Conservation (phyloP, 148 eudicot species). For the Talinum fruticosum region DNA sequence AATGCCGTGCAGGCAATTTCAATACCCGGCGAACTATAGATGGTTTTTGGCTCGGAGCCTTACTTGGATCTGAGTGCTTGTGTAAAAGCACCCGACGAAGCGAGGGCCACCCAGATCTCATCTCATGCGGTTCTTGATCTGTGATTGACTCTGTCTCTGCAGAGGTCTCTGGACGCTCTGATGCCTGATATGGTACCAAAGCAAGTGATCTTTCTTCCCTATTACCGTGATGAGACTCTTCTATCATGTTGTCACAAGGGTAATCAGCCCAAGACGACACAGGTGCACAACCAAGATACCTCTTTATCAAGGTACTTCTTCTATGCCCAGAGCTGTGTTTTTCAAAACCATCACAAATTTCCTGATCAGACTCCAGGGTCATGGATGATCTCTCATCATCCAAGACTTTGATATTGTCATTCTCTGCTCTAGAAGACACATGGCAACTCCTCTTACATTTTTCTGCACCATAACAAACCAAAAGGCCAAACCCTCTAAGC, state of each 20-base stretch:
- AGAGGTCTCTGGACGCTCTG: conserved; percentile 40
- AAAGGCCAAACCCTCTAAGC: conserved; percentile 15
- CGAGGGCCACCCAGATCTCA: conserved; percentile 59
- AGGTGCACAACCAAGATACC: conserved; percentile 40
- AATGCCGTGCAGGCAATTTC: conserved; percentile 26
- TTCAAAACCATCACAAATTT: conserved; percentile 20
- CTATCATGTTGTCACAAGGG: conserved; percentile 27
- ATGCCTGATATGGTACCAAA: conserved; percentile 54
- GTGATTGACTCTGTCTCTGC: conserved; percentile 23
- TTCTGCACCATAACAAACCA: conserved; percentile 24
- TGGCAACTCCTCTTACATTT: conserved; percentile 12
- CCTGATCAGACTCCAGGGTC: conserved; percentile 12
- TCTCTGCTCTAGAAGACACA: conserved; percentile 11
- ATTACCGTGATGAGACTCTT: conserved; percentile 27
- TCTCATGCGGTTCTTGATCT: conserved; percentile 40
- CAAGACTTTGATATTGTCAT: conserved; percentile 12
- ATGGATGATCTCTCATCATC: conserved; percentile 22
- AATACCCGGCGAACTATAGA: conserved; percentile 31
- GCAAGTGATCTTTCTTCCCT: conserved; percentile 53
- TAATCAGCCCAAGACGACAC: conserved; percentile 38
- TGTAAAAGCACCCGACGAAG: conserved; percentile 42
- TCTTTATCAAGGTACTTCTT: conserved; percentile 43
- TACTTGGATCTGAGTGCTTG: conserved; percentile 23
- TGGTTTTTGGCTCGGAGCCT: conserved; percentile 26
- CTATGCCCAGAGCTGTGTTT: conserved; percentile 24